These are phyloP conservation scores for Amylostereum chailletii DNA, from an alignment of 1,284 basidiomycete genomes.

Conservation along the genomic window DNA sequence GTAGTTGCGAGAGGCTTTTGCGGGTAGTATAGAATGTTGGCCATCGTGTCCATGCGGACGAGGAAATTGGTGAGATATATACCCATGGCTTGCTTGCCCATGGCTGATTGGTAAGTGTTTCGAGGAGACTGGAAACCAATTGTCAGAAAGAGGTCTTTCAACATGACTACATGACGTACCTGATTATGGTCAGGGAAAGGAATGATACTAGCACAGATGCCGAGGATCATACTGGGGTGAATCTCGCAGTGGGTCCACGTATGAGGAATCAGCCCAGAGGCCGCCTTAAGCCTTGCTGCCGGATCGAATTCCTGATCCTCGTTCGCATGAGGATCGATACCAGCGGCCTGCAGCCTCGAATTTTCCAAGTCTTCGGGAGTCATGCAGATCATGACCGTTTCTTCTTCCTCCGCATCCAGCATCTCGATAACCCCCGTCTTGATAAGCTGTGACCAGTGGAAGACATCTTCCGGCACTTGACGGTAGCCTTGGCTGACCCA, in stretches of 20 bases:
- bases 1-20: constrained; percentile 99
- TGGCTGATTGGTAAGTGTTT: constrained; percentile 99
- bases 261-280: constrained; percentile 57
- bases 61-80: constrained; percentile 97
- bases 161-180: constrained; percentile 34
- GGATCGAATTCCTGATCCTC: constrained; percentile 72
- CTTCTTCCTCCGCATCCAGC: constrained; percentile 97
- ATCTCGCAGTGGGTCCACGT: constrained; percentile 99
- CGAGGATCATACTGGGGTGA: constrained; percentile 98
- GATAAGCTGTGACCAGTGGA: constrained; percentile 83
- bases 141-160: constrained; percentile 7
- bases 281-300: constrained; percentile 78
- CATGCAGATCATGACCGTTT: constrained; percentile 99
- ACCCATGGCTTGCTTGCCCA: constrained; percentile 99
- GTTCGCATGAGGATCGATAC: constrained; percentile 48
- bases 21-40: constrained; percentile 96
- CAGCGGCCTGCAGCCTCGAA: constrained; percentile 61
- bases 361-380: constrained; percentile 91
- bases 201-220: constrained; percentile 97
- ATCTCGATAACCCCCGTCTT: constrained; percentile 89
- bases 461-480: constrained; percentile 50
- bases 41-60: constrained; percentile 98
- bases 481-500: constrained; percentile 50
- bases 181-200: constrained; percentile 99
- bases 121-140: constrained; percentile 72